Evolutionary conservation across 768 basidiomycete genomes (phyloP).

Genomic region (Lactifluus hygrophoroides): DNA sequence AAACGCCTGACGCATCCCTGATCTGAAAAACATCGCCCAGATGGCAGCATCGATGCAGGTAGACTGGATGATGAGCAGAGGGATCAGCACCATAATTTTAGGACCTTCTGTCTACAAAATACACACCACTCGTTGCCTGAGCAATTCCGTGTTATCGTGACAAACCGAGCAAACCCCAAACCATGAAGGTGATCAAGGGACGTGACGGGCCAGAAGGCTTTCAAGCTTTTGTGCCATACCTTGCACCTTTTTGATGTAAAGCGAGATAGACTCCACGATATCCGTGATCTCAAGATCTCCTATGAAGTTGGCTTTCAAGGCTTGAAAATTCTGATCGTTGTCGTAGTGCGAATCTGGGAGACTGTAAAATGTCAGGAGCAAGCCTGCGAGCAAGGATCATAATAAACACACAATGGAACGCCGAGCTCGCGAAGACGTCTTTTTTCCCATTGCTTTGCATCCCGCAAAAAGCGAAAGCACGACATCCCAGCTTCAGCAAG

Average conservation of each 20-base stretch:
- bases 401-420: neutral
- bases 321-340: conserved; percentile 1
- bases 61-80: neutral
- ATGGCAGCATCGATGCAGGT: neutral
- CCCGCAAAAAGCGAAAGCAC: conserved; percentile 12
- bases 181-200: neutral
- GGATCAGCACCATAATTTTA: neutral
- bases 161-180: neutral
- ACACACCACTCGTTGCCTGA: neutral
- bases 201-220: neutral
- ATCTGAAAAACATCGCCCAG: neutral
- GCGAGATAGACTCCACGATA: conserved; percentile 1
- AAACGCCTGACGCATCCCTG: neutral
- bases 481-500: conserved; percentile 6
- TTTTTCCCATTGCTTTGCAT: conserved; percentile 16
- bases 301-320: conserved; percentile 2
- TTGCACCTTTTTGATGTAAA: conserved; percentile 12
- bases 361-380: neutral
- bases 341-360: conserved; percentile 5
- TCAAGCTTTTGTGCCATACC: conserved; percentile 2
- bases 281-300: conserved; percentile 5
- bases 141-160: too few species aligned
- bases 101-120: neutral
- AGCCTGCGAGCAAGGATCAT: too few species aligned
- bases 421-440: neutral